phyloP scores from a whole-genome alignment of 306 rosid genomes.

The Pachyrhizus erosus region DNA sequence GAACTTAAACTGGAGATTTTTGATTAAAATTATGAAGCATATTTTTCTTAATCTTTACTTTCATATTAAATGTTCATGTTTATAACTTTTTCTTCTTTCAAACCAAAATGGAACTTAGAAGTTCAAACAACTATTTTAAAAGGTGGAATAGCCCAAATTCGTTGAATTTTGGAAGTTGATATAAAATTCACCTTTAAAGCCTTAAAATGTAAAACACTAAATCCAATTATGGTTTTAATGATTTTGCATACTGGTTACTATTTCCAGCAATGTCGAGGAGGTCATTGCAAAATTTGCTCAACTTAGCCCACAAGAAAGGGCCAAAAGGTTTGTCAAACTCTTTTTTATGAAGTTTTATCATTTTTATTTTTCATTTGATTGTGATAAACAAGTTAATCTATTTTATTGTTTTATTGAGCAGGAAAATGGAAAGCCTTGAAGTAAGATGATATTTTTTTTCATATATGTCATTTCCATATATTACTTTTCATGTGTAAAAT shows the following conservation, averaged over 20 bases:
- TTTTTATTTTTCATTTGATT: conserved; percentile 26
- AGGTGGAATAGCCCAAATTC: background rate
- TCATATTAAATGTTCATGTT: background rate
- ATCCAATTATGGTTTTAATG: background rate
- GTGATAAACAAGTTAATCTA: conserved; percentile 37
- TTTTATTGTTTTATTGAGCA: conserved; percentile 52
- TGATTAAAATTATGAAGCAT: background rate
- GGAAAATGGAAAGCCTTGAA: conserved; percentile 89
- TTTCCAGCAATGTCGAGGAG: conserved; percentile 66
- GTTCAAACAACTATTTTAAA: background rate
- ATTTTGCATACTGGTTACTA: conserved; percentile 9
- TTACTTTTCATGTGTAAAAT: conserved; percentile 27
- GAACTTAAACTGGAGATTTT: background rate
- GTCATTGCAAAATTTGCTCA: conserved; percentile 71
- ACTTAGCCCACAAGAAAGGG: conserved; percentile 82
- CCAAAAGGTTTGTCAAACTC: conserved; percentile 62
- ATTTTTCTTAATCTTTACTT: too few species aligned
- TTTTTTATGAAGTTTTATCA: background rate
- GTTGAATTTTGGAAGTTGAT: background rate
- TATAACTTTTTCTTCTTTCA: background rate
- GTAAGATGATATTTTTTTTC: conserved; percentile 57
- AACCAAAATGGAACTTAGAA: background rate
- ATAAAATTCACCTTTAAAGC: background rate
- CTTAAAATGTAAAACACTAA: background rate
- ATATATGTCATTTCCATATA: background rate